Base-by-base conservation (phyloP, 768 basidiomycete genomes). In the Calvatia gigantea region DNA sequence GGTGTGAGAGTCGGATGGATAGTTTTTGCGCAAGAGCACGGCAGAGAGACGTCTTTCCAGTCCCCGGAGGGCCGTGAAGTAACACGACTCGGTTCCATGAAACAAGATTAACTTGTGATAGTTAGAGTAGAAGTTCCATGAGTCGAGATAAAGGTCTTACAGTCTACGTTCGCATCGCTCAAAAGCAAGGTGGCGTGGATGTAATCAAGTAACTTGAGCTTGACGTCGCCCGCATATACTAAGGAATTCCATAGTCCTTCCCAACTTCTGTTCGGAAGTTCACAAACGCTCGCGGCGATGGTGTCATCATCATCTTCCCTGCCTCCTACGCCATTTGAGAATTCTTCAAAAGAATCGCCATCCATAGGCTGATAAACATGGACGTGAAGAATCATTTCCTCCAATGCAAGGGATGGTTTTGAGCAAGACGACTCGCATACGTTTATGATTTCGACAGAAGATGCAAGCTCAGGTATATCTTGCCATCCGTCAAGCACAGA, bases 1-100 rank as follows among this genome's bases (percentile, higher is more conserved):
- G 79, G 64, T 91, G 84, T 0, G 90, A 89, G 6, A 98, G 77
- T 27, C 97, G 84, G 57, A 98, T 92, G 0, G 94, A 86, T 8
- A 98, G 77, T 63, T 98, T 99, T 62, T 99, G 97, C 1, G 97
- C 94, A 5, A 99, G 77, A 8, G 96, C 96, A 38, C 94, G 83
- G 67, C 94, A 98, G 1, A 99, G 76, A 1, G 91, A 94, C 0
- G 97, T 98, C 73, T 99, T 98, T 11, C 97, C 96, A 1, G 97
- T 98, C 0, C 97, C 97, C 1, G 97, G 97, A 21, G 97, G 97
- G 0, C 97, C 97, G 66, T 98, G 95, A 12, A 99, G 75, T 6
- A 99, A 74, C 1, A 98, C 90, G 12, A 99, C 87, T 2, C 96
- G 85, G 65, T 98, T 98, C 94, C 95, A 98, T 0, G 92, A 87